Conservation (phyloP, 345 rosid species). For the Lepidium africanum region DNA sequence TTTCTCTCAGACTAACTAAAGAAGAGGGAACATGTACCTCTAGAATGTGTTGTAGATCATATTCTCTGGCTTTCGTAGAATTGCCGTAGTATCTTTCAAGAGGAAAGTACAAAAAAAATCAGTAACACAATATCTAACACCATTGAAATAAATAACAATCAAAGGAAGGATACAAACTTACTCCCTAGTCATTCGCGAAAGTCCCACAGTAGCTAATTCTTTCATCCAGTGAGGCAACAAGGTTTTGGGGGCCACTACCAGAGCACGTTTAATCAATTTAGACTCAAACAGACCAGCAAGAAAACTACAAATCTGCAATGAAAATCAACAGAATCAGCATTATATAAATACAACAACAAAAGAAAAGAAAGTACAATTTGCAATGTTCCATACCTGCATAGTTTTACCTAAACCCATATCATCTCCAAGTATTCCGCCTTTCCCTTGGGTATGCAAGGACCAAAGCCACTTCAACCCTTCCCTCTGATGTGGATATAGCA, state of each 20-base stretch:
- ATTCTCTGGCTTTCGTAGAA: slow-evolving; percentile 66
- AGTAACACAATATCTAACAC: neutral
- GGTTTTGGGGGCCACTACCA: slow-evolving; percentile 93
- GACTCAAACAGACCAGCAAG: slow-evolving; percentile 89
- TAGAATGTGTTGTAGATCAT: slow-evolving; percentile 78
- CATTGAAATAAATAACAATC: neutral
- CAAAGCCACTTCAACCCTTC: slow-evolving; percentile 95
- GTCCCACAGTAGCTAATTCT: slow-evolving; percentile 82
- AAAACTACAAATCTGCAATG: slow-evolving; percentile 77
- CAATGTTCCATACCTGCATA: slow-evolving; percentile 69
- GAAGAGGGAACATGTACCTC: slow-evolving; percentile 44
- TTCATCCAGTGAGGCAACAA: slow-evolving; percentile 94
- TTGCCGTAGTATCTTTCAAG: slow-evolving; percentile 66
- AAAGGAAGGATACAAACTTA: slow-evolving; percentile 32
- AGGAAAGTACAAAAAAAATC: neutral
- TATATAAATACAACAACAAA: neutral
- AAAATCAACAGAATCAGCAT: slow-evolving; percentile 3
- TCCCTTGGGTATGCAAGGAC: slow-evolving; percentile 81
- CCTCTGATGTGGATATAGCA: slow-evolving; percentile 77
- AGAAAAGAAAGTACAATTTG: neutral
- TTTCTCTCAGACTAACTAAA: neutral
- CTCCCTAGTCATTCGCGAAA: slow-evolving; percentile 82
- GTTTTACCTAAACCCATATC: slow-evolving; percentile 99
- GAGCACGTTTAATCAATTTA: slow-evolving; percentile 63
- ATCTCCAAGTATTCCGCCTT: slow-evolving; percentile 97